Conservation (phyloP, 2,329 filamentous ascomycete species). For the Proliferodiscus dingleyae region DNA sequence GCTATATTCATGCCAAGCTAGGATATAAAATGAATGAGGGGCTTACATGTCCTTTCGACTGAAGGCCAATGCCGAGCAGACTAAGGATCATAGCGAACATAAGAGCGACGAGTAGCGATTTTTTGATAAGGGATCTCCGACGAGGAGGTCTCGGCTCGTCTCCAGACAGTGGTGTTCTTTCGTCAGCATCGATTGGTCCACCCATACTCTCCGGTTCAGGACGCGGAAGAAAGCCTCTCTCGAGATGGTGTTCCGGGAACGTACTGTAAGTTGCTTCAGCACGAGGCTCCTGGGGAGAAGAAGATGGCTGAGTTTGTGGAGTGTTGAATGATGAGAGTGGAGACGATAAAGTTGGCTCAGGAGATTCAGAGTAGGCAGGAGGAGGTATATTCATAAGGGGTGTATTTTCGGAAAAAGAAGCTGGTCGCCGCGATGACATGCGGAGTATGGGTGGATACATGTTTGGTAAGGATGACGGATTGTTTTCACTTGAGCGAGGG, state of each 20-base stretch:
- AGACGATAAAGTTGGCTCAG: constrained; percentile 9
- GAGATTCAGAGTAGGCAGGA: constrained; percentile 25
- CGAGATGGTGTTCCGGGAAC: constrained; percentile 22
- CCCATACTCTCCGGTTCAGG: constrained; percentile 29
- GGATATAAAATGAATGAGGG: no score
- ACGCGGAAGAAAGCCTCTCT: constrained; percentile 15
- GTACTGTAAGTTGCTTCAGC: constrained; percentile 21
- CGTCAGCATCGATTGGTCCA: constrained; percentile 16
- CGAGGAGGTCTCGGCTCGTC: constrained; percentile 4
- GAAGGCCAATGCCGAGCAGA: constrained; percentile 8
- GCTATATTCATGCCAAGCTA: no score
- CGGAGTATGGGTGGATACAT: constrained; percentile 13
- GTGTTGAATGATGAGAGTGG: neutral
- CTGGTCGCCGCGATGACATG: constrained; percentile 11
- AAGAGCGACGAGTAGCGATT: constrained; percentile 18
- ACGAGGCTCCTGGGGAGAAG: no score
- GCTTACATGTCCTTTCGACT: constrained; percentile 11
- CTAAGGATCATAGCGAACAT: constrained; percentile 13
- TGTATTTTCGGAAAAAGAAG: constrained; percentile 12
- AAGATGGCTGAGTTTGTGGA: constrained; percentile 2
- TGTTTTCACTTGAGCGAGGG: constrained; percentile 4
- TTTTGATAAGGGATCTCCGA: constrained; percentile 9
- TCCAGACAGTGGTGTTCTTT: constrained; percentile 21
- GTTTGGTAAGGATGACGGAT: constrained; percentile 6
- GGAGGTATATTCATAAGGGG: constrained; percentile 21